phyloP scores from a whole-genome alignment of 768 basidiomycete genomes.

The Hypholoma sublateritium region DNA sequence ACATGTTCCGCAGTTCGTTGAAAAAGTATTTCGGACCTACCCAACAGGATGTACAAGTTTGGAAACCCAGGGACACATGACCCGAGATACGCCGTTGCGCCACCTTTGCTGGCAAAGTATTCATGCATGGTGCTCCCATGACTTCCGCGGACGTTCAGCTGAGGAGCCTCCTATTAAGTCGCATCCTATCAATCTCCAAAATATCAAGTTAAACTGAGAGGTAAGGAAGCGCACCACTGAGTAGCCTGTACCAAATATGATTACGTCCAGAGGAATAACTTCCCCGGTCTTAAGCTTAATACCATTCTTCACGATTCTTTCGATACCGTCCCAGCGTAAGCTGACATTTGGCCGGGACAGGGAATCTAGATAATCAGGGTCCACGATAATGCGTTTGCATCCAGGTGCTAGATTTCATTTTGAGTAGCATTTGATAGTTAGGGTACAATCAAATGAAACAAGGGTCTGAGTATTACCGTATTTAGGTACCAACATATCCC shows the following conservation, averaged over 20 bases:
- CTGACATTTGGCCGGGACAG: constrained; percentile 54
- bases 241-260: constrained; percentile 59
- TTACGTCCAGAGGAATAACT: constrained; percentile 51
- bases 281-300: constrained; percentile 49
- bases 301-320: constrained; percentile 48
- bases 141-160: constrained; percentile 41
- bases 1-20: constrained; percentile 6
- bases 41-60: constrained; percentile 48
- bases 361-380: constrained; percentile 56
- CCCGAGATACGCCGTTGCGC: constrained; percentile 54
- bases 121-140: constrained; percentile 40
- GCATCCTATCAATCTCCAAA: constrained; percentile 3
- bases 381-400: constrained; percentile 64
- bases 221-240: constrained; percentile 35
- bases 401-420: constrained; percentile 42
- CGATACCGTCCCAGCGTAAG: constrained; percentile 48
- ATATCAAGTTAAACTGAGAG: background rate
- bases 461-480: constrained; percentile 39
- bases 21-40: constrained; percentile 27
- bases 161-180: constrained; percentile 31
- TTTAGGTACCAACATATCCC: constrained; percentile 46
- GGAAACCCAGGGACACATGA: constrained; percentile 56
- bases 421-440: background rate
- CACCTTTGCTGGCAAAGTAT: constrained; percentile 48
- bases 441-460: no score